phyloP scores from a whole-genome alignment of 495 filamentous ascomycete species.

The Trypethelium eluteriae region DNA sequence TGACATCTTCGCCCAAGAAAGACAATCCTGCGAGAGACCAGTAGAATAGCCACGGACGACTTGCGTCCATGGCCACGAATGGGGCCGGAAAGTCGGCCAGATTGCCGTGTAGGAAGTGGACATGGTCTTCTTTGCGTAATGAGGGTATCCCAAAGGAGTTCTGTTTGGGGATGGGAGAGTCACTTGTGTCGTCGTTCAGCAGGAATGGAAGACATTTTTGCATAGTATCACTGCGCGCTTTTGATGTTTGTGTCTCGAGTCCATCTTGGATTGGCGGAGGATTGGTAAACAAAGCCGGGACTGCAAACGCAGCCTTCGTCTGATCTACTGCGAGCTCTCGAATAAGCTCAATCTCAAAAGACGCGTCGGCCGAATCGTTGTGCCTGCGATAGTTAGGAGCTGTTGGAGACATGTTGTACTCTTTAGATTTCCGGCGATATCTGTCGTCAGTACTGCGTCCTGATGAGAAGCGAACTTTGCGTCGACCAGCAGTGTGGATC shows the following conservation, averaged over 20 bases:
- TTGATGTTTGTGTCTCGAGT: slow-evolving; percentile 60
- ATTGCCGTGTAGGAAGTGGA: slow-evolving; percentile 62
- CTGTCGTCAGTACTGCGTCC: neutral
- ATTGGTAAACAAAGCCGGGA: neutral
- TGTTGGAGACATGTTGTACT: neutral
- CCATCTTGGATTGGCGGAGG: slow-evolving; percentile 48
- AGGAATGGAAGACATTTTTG: slow-evolving; percentile 64
- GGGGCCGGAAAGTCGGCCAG: slow-evolving; percentile 57
- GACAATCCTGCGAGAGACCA: slow-evolving; percentile 72
- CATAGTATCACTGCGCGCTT: slow-evolving; percentile 58
- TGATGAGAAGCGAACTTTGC: slow-evolving; percentile 1
- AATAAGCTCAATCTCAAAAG: neutral
- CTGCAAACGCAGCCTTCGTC: neutral
- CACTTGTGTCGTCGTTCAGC: slow-evolving; percentile 34
- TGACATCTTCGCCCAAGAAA: slow-evolving; percentile 68
- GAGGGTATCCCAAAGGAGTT: slow-evolving; percentile 66
- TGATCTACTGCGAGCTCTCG: neutral
- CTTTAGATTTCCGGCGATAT: neutral
- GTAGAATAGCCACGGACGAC: slow-evolving; percentile 86
- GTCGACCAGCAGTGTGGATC: neutral
- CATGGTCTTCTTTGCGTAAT: slow-evolving; percentile 62
- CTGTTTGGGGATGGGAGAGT: slow-evolving; percentile 42
- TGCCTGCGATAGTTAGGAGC: neutral
- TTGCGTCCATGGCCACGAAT: slow-evolving; percentile 68
- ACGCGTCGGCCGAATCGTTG: neutral